Evolutionary conservation across 345 rosid species (phyloP).

Genomic region (Dipteronia dyeriana): DNA sequence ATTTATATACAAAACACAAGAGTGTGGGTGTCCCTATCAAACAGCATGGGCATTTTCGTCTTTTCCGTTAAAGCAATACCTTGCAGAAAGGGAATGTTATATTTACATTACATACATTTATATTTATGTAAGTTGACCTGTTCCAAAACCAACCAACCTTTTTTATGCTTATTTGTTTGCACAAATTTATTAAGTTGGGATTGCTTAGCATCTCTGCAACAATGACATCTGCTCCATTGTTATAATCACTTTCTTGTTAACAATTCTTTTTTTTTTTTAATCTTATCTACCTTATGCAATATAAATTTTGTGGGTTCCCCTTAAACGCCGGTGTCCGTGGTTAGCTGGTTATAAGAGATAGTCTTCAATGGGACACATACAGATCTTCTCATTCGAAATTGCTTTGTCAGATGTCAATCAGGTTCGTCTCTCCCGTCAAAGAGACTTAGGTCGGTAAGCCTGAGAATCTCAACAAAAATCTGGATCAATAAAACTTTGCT

Average conservation of each 20-base stretch:
- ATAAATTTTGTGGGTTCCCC: slow-evolving; percentile 26
- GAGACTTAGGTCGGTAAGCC: slow-evolving; percentile 6
- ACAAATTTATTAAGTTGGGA: slow-evolving; percentile 41
- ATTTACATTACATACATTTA: neutral
- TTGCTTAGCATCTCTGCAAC: slow-evolving; percentile 66
- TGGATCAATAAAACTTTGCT: neutral
- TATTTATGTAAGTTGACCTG: slow-evolving; percentile 40
- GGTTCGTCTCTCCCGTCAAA: neutral
- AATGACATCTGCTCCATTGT: slow-evolving; percentile 36
- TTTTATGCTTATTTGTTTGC: slow-evolving; percentile 32
- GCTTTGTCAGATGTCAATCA: too few species aligned
- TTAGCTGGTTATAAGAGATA: too few species aligned
- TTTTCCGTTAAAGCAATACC: slow-evolving; percentile 20
- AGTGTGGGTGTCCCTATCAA: slow-evolving; percentile 13
- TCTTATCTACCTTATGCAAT: slow-evolving; percentile 10
- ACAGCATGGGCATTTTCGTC: slow-evolving; percentile 26
- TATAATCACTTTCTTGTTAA: slow-evolving; percentile 6
- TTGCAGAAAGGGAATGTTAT: slow-evolving; percentile 34
- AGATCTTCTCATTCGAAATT: neutral
- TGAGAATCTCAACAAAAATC: slow-evolving; percentile 7
- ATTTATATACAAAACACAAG: too few species aligned
- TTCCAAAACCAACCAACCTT: slow-evolving; percentile 43
- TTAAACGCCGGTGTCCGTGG: too few species aligned
- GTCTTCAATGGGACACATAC: too few species aligned
- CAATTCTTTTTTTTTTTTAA: slow-evolving; percentile 8